Conservation (phyloP, 2,329 filamentous ascomycete species). For the Exophiala sideris region DNA sequence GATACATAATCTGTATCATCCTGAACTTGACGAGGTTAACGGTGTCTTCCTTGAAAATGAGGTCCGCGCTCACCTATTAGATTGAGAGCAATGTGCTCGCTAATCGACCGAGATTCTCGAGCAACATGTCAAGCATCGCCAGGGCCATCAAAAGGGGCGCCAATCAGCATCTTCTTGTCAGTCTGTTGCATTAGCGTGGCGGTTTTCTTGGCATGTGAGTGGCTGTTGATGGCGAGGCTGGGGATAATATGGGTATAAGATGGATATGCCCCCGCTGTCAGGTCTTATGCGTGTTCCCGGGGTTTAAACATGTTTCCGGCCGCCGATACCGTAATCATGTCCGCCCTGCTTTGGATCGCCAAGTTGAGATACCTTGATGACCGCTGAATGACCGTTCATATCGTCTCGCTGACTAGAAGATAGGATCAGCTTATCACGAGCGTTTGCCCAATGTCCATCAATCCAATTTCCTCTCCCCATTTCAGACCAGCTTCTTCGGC, state of each 20-base stretch:
- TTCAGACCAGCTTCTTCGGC: slow-evolving; percentile 42
- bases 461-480: slow-evolving; percentile 37
- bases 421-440: slow-evolving; percentile 29
- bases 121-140: too few relatives aligned
- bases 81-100: too few relatives aligned
- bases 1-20: too few relatives aligned
- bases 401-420: background rate
- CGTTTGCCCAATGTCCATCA: slow-evolving; percentile 49
- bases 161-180: slow-evolving; percentile 1
- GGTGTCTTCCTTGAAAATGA: too few relatives aligned
- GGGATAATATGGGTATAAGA: too few relatives aligned
- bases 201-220: background rate
- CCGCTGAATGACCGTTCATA: background rate
- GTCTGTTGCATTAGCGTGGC: slow-evolving; percentile 11
- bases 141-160: background rate
- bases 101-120: too few relatives aligned
- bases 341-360: background rate
- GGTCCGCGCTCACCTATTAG: too few relatives aligned
- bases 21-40: too few relatives aligned
- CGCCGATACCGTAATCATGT: background rate
- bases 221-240: background rate
- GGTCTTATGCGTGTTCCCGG: slow-evolving; percentile 4
- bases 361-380: background rate
- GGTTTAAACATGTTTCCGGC: background rate
- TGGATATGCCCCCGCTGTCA: background rate